Percentiles rank a stretch among this genome's conserved stretches.
phyloP scores from a whole-genome alignment of 2,329 filamentous ascomycete species.

The Phaeomoniella chlamydospora region DNA sequence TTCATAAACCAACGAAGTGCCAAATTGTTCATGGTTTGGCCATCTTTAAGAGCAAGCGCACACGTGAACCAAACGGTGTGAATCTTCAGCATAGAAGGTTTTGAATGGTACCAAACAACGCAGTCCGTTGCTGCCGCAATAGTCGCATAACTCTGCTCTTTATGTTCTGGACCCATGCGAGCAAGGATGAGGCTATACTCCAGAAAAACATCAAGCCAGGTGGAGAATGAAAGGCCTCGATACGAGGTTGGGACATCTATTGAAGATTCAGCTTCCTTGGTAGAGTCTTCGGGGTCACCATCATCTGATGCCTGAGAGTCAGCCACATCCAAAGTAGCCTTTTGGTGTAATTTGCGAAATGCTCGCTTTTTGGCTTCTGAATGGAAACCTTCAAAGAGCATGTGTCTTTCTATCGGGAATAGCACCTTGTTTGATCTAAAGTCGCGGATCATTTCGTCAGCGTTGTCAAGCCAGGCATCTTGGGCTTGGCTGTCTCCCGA shows the following conservation, averaged over 20 bases:
- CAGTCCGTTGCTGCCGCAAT: conserved; percentile 67
- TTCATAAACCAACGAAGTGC: conserved; percentile 68
- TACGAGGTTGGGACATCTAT: conserved; percentile 39
- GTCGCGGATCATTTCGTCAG: conserved; percentile 42
- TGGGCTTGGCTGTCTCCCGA: conserved; percentile 33
- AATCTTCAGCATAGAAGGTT: conserved; percentile 54
- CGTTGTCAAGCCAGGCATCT: conserved; percentile 44
- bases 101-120: conserved; percentile 64
- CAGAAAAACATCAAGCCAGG: conserved; percentile 82
- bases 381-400: conserved; percentile 34
- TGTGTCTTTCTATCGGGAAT: conserved; percentile 38
- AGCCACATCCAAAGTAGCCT: conserved; percentile 15
- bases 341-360: conserved; percentile 2
- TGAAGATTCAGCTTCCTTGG: neutral
- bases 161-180: conserved; percentile 47
- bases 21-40: conserved; percentile 58
- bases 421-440: conserved; percentile 46
- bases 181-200: conserved; percentile 72
- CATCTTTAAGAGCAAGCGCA: conserved; percentile 65
- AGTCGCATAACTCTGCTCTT: conserved; percentile 54
- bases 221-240: conserved; percentile 64
- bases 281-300: neutral
- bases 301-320: neutral
- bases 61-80: conserved; percentile 71
- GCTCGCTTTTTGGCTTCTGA: conserved; percentile 23